Evolutionary conservation across 1,284 basidiomycete genomes (phyloP).

Genomic region (Sphagnurus paluster): DNA sequence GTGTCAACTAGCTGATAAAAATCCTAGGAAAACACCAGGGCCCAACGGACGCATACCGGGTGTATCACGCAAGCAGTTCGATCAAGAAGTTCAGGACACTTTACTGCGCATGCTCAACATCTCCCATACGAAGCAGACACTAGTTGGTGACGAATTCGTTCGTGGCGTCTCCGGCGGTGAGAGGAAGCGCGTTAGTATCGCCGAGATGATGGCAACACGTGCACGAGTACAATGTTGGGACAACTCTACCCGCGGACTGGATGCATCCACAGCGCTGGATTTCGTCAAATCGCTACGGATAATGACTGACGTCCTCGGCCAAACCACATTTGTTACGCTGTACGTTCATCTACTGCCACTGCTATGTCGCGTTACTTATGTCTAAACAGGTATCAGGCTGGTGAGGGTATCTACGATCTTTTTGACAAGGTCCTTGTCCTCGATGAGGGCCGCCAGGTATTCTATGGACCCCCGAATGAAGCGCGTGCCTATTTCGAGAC

Average conservation of each 20-base stretch:
- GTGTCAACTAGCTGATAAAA: constrained; percentile 5
- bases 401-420: constrained; percentile 73
- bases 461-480: constrained; percentile 70
- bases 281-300: constrained; percentile 73
- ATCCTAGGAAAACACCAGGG: constrained; percentile 52
- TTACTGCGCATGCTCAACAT: constrained; percentile 82
- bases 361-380: neutral
- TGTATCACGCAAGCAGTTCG: constrained; percentile 60
- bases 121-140: constrained; percentile 70
- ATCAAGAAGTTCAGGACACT: constrained; percentile 56
- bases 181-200: constrained; percentile 84
- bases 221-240: constrained; percentile 83
- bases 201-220: constrained; percentile 82
- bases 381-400: constrained; percentile 72
- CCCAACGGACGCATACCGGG: constrained; percentile 71
- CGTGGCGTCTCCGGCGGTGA: constrained; percentile 88
- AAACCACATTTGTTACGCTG: constrained; percentile 79
- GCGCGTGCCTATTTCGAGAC: constrained; percentile 80
- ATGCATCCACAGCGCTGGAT: constrained; percentile 84
- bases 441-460: constrained; percentile 82
- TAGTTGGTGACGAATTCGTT: constrained; percentile 84
- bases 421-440: constrained; percentile 83
- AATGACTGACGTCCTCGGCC: constrained; percentile 75
- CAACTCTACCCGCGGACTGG: constrained; percentile 83
- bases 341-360: constrained; percentile 36